A percentile compares a stretch with the other conserved stretches of the same genome.
These are phyloP conservation scores for Musa acuminata DNA, from an alignment of 176 grass and related monocot species.

Conservation along the genomic window DNA sequence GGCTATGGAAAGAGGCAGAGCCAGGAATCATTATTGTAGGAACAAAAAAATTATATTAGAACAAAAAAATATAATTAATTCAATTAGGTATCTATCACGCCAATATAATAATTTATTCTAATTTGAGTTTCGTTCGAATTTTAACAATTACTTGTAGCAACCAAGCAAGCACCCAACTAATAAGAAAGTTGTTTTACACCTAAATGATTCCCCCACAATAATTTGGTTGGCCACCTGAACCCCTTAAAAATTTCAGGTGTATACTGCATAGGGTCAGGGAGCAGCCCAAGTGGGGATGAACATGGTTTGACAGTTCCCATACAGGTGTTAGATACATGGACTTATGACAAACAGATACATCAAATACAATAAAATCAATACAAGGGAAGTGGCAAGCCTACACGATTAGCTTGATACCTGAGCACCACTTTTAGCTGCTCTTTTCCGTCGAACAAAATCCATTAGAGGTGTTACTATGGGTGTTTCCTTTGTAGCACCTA, in stretches of 20 bases:
- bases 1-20: neutral
- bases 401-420: conserved; percentile 10
- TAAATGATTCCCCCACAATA: no score
- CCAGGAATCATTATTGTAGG: neutral
- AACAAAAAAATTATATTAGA: neutral
- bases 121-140: no score
- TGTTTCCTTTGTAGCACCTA: conserved; percentile 18
- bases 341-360: neutral
- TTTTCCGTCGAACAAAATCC: conserved; percentile 26
- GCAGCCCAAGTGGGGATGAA: neutral
- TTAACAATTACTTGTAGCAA: no score
- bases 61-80: neutral
- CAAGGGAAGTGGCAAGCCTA: neutral
- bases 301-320: neutral
- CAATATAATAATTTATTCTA: no score
- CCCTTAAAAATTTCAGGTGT: no score
- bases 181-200: no score
- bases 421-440: conserved; percentile 21
- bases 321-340: neutral
- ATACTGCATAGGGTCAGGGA: no score
- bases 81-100: no score
- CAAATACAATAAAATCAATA: neutral
- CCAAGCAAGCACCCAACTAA: neutral
- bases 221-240: no score
- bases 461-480: conserved; percentile 22